Conservation (phyloP, 2,329 filamentous ascomycete genomes). For the Aspergillus versicolor region DNA sequence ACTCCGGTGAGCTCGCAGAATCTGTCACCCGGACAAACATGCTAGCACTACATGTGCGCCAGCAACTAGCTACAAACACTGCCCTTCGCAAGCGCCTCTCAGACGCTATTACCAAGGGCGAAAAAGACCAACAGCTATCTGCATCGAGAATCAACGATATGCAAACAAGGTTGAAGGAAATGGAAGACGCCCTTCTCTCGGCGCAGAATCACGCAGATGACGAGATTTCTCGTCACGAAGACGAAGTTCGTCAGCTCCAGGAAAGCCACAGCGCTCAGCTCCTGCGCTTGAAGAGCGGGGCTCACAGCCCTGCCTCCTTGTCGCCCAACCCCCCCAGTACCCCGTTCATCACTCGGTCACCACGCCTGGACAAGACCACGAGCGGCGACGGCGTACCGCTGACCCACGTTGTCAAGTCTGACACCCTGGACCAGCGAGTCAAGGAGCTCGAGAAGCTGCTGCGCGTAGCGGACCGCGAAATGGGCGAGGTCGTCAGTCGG, state of each 20-base stretch:
- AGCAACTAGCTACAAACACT: conserved; percentile 76
- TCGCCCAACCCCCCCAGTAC: conserved; percentile 62
- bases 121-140: conserved; percentile 77
- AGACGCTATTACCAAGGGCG: conserved; percentile 77
- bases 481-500: conserved; percentile 77
- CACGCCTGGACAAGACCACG: conserved; percentile 61
- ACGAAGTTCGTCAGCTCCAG: conserved; percentile 73
- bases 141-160: conserved; percentile 79
- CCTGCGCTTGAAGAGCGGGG: conserved; percentile 63
- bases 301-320: conserved; percentile 45
- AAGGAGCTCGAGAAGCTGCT: conserved; percentile 82
- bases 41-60: conserved; percentile 73
- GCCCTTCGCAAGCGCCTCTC: conserved; percentile 73
- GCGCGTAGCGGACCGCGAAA: conserved; percentile 71
- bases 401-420: conserved; percentile 70
- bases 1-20: conserved; percentile 66
- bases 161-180: conserved; percentile 72
- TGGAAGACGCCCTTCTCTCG: conserved; percentile 80
- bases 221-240: conserved; percentile 77
- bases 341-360: conserved; percentile 59
- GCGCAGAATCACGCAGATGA: conserved; percentile 88
- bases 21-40: conserved; percentile 77
- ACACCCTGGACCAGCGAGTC: conserved; percentile 74
- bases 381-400: conserved; percentile 60
- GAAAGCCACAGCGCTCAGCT: conserved; percentile 77